Base-by-base conservation (phyloP, 805 yeast genomes). In the Jamesozyma rosinii region DNA sequence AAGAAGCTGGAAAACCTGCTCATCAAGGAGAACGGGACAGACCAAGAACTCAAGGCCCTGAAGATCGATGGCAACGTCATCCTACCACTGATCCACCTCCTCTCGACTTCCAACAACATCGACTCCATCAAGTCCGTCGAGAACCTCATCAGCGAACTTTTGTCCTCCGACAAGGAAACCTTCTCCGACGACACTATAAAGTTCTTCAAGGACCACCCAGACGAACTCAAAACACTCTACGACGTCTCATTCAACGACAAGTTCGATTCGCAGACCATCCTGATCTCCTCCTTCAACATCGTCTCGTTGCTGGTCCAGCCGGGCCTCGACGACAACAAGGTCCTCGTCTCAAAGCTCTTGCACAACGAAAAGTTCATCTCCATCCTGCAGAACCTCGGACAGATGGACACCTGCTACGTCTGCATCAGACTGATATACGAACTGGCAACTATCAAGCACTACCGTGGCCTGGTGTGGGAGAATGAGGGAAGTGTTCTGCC, bases 401-500 rank as follows among this genome's bases (percentile, higher is more conserved):
- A 54, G 41, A 55, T 49, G 55, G 66, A 61, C 39, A 53, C 63
- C 17, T 46, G 57, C 36, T 62, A 62, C 44, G 54, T 58, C 29
- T 54, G 59, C 38, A 53, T 62, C 29, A 50, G 66, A 43, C 45
- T 59, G 35, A 40, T 62, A 36, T 65, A 62, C 49, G 66, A 62
- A 45, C 44, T 62, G 26, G 46, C 53, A 5, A 49, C 58, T n/a
- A 43, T 58, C n/a, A 51, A 52, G 40, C 47, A 48, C 18, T 61
- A 59, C 48, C 49, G 63, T 31, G 19, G 40, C 6, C 40, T 52
- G 22, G 50, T 60, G 35, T 62, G 63, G 64, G 22, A 44, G 11
- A 42, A 53, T 11, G 71, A 72, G 43, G 49, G 58, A 4, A 64
- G 67, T 35, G 67, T 66, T 41, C 61, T 79, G 38, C 79, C 81